Conservation (phyloP, 768 basidiomycete genomes). For the Calocybe indica region DNA sequence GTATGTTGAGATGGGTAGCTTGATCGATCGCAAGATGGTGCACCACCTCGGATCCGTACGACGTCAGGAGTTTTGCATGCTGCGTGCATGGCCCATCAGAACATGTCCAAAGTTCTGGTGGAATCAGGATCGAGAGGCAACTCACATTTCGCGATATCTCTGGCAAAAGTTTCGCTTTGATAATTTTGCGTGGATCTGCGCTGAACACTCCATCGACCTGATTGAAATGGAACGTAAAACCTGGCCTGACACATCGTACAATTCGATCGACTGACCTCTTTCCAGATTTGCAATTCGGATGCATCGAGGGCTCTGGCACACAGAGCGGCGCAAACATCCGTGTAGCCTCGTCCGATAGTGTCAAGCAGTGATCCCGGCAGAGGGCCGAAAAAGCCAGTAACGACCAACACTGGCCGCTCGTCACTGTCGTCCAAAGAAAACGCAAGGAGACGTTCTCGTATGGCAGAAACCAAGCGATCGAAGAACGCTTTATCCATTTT, state of each 20-base stretch:
- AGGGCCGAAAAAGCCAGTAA: slow-evolving; percentile 7
- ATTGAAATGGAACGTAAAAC: neutral
- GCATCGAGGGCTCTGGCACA: slow-evolving; percentile 5
- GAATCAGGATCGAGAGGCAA: neutral
- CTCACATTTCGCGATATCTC: slow-evolving; percentile 1
- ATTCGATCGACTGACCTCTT: slow-evolving; percentile 2
- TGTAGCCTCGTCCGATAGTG: slow-evolving; percentile 6
- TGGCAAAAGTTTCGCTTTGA: slow-evolving; percentile 2
- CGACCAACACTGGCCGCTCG: neutral
- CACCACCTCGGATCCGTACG: slow-evolving; percentile 7
- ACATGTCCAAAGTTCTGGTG: neutral
- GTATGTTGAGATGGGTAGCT: neutral
- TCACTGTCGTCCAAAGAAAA: neutral
- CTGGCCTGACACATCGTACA: neutral
- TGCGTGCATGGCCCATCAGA: neutral
- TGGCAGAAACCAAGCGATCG: too few species aligned
- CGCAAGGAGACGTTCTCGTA: neutral
- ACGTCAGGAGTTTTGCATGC: slow-evolving; percentile 8
- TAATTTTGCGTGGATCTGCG: slow-evolving; percentile 5
- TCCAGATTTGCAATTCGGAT: slow-evolving; percentile 7
- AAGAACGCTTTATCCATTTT: too few species aligned
- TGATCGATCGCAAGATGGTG: slow-evolving; percentile 8
- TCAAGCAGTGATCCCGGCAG: slow-evolving; percentile 5
- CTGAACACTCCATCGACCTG: slow-evolving; percentile 7
- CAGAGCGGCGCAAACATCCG: slow-evolving; percentile 8